A percentile compares a stretch with the other conserved stretches of the same genome.
Evolutionary conservation across 306 rosid genomes (phyloP).

Genomic region (Lupinus albus): DNA sequence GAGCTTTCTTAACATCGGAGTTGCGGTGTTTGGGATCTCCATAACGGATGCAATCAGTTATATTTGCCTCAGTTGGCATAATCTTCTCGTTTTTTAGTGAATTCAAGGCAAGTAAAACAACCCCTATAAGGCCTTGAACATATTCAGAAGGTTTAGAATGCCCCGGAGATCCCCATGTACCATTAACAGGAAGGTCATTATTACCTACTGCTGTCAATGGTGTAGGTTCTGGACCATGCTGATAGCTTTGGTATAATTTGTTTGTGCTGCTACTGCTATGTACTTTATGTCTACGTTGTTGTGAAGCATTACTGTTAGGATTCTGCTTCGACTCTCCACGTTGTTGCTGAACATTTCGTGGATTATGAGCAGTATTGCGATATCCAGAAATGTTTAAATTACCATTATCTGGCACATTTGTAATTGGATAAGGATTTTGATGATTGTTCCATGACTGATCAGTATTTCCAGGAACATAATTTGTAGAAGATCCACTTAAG

Average conservation of each 20-base stretch:
- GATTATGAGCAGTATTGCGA: conserved; percentile 49
- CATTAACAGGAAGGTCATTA: conserved; percentile 53
- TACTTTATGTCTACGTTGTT: conserved; percentile 54
- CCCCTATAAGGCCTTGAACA: conserved; percentile 83
- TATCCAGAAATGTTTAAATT: conserved; percentile 58
- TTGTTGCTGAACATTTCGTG: conserved; percentile 49
- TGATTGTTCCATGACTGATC: conserved; percentile 57
- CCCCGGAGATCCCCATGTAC: conserved; percentile 76
- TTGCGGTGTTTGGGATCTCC: conserved; percentile 82
- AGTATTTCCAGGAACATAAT: conserved; percentile 47
- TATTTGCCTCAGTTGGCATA: conserved; percentile 84
- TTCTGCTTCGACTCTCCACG: conserved; percentile 58
- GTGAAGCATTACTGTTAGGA: conserved; percentile 46
- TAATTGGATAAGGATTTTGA: conserved; percentile 49
- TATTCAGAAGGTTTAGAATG: conserved; percentile 70
- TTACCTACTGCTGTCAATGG: conserved; percentile 42
- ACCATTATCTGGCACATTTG: conserved; percentile 60
- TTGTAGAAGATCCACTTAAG: conserved; percentile 51
- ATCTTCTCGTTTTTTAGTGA: conserved; percentile 72
- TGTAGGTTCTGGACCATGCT: conserved; percentile 52
- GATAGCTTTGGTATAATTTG: conserved; percentile 51
- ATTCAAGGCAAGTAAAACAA: conserved; percentile 79
- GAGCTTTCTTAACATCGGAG: conserved; percentile 80
- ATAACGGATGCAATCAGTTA: conserved; percentile 73
- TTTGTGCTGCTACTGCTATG: conserved; percentile 55